Base-by-base conservation (phyloP, 306 rosid genomes). In the Trifolium subterraneum region DNA sequence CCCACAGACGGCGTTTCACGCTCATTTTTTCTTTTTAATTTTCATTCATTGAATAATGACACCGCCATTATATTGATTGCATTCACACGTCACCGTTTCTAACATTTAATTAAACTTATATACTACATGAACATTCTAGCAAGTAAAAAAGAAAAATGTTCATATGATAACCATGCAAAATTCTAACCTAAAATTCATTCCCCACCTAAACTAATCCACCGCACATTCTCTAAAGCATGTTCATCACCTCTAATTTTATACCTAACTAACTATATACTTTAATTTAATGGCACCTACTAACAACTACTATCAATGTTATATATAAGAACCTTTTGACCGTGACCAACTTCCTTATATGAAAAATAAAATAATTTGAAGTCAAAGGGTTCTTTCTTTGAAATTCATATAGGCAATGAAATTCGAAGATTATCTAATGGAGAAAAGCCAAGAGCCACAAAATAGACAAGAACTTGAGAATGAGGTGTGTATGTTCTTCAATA, bases 1-100 rank as follows among this genome's bases (percentile, higher is more conserved):
- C 89, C 93, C 93, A 87, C 93, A 85, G 89, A 70, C 90, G 90
- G 90, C 90, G 84, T 0, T 22, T 22, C 25, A n/a, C n/a, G n/a
- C n/a, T n/a, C n/a, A n/a, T n/a, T n/a, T 22, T 22, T 22, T 22
- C 25, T 22, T 22, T 22, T 31, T 4, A 31, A 3, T 31, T 31
- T 31, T 4, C 13, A 23, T 59, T 79, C n/a, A 79, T 73, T 73
- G 76, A n/a, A 59, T 8, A 76, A 74, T 41, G 65, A 18, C 20
- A 54, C 36, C 19, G 33, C 73, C 58, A 45, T 22, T 63, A 67
- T 50, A 76, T 72, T 90, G 74, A 87, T 86, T 88, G 81, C 22
- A 45, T 75, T 93, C 97, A 89, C 97, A 89, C 90, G 90, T 76
- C 85, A 31, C 59, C 81, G 48, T 69, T 78, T 71, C 66, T 33